Evolutionary conservation across 345 rosid species (phyloP), one percentile per base, ranked within the genome.

Genomic region (Pistacia integerrima): DNA sequence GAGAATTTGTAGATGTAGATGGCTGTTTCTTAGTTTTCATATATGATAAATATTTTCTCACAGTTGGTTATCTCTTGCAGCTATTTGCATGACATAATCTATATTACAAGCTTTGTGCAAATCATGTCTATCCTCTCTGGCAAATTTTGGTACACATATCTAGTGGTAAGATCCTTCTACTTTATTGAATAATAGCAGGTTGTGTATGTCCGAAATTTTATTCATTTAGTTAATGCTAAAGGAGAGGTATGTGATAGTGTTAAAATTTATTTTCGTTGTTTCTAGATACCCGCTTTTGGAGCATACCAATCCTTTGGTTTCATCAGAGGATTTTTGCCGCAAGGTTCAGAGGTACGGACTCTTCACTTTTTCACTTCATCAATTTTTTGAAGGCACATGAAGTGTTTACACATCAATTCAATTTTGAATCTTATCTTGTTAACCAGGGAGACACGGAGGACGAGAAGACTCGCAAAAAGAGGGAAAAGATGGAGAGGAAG

Each of bases 401-500:
- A 60, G 18, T 57, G 12, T 46, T 25, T 13, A 22, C 38, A 1
- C 33, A 20, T 69, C 38, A 17, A 52, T 52, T 55, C 60, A 20
- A 58, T 51, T 18, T 60, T 38, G 44, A 44, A 12, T 77, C 14
- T 57, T 9, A 72, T 62, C 54, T 46, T 52, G 64, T 86, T 52
- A 65, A 69, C 57, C 67, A 94, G 97, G 97, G 90, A 77, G 90
- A 66, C 20, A 80, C 5, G 60, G 97, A 91, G 82, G 98, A 92
- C 75, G 97, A 92, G 68, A 94, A 94, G 81, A 85, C 90, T 36
- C 93, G 97, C 69, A 91, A 91, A 78, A 91, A 92, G 85, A 88
- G 97, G 74, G 97, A 92, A 83, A 94, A 90, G 88, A 85, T 94
- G 93, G 98, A 94, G 92, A 94, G 79, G 84, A 89, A 88, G 76